Evolutionary conservation across 257 asterid genomes (phyloP).

Genomic region (Asclepias syriaca): DNA sequence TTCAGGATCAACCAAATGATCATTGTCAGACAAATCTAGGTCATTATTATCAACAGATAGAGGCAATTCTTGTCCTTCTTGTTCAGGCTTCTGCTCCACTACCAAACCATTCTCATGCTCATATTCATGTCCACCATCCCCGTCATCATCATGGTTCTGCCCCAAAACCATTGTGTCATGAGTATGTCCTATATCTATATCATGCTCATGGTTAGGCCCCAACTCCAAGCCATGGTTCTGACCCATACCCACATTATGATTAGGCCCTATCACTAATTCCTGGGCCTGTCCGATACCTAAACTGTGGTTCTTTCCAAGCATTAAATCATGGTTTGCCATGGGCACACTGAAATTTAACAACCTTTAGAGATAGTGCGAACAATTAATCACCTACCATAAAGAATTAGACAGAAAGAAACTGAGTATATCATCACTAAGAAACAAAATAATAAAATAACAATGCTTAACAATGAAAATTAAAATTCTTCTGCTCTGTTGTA

Average conservation of each 20-base stretch:
- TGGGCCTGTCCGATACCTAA: constrained; percentile 47
- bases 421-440: background rate
- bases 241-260: constrained; percentile 39
- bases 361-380: constrained; percentile 9
- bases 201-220: constrained; percentile 31
- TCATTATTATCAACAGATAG: constrained; percentile 43
- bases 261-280: constrained; percentile 43
- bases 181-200: constrained; percentile 14
- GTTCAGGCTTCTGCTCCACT: constrained; percentile 57
- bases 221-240: constrained; percentile 49
- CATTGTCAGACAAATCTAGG: constrained; percentile 51
- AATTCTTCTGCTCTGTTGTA: background rate
- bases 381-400: constrained; percentile 3
- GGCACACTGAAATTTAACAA: constrained; percentile 3
- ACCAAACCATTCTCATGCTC: constrained; percentile 47
- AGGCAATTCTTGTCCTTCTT: constrained; percentile 42
- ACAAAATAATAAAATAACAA: background rate
- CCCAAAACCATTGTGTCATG: constrained; percentile 44
- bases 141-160: constrained; percentile 34
- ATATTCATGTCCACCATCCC: constrained; percentile 40
- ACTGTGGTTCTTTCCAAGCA: constrained; percentile 44
- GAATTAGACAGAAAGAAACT: background rate
- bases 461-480: background rate
- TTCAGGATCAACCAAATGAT: constrained; percentile 48
- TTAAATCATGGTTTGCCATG: constrained; percentile 59